Base-by-base conservation (phyloP, 495 filamentous ascomycete species). In the Penicillium macrosclerotiorum region DNA sequence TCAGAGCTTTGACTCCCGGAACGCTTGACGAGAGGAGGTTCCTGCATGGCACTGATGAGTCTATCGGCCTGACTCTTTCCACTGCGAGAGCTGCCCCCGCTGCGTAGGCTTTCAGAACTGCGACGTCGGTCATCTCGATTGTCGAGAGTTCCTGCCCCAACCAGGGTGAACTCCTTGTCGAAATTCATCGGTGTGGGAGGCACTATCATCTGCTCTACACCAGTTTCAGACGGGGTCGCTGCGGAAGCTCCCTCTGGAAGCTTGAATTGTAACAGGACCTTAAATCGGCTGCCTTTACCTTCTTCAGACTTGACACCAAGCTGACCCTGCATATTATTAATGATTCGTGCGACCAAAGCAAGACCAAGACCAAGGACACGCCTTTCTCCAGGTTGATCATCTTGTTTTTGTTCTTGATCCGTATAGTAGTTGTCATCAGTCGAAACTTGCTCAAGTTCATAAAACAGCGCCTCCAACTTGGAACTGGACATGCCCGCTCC, bases 271-370 rank as follows among this genome's bases (percentile, higher is more conserved):
- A 74, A 45, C 17, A 61, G 54, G 20, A 72, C 67, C 44, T 74
- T 78, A 54, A 97, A 94, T 22, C 86, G 77, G 23, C 90, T 92
- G 1, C 92, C 92, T 55, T 86, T 88, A 0, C 88, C 87, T 61
- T 85, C 79, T 60, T 95, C 89, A 0, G 90, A 95, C 52, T 90
- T 94, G 5, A 97, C 72, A 17, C 88, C 80, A 14, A 97, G 64
- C 48, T 96, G 92, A 0, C 92, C 92, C 42, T 92, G 83, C 85
- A 95, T 91, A 54, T 88, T 95, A n/a, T 81, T 78, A 16, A 96
- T 72, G 34, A 88, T 89, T 17, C 90, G 76, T 30, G 92, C 86
- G 2, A 95, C 90, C 9, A 94, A 71, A 2, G 92, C 92, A 19
- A 97, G 76, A 1, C 91, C 92, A 4, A 97, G 73, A 0, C 92